Percentiles rank a stretch among this genome's conserved stretches.
Conservation (phyloP, 768 basidiomycete genomes). For the Clitopilus passeckerianus region DNA sequence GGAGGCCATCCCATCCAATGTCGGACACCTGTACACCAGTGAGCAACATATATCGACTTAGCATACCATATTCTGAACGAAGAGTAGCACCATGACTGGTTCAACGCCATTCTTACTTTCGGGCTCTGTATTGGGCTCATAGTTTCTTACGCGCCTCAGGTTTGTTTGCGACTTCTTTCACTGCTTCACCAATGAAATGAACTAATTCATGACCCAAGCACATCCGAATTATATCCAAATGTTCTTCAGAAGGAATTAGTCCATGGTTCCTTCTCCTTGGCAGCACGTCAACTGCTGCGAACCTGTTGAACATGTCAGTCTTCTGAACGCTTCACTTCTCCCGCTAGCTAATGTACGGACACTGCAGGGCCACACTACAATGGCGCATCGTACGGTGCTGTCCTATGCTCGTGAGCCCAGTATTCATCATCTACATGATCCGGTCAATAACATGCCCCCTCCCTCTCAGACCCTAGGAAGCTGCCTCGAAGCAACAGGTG, state of each 20-base stretch:
- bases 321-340: neutral
- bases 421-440: neutral
- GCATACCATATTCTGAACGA: neutral
- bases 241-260: slow-evolving; percentile 85
- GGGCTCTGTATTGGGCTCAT: slow-evolving; percentile 69
- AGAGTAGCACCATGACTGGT: slow-evolving; percentile 66
- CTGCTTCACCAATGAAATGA: neutral
- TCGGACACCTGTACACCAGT: slow-evolving; percentile 1
- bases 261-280: slow-evolving; percentile 91
- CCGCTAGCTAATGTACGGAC: slow-evolving; percentile 6
- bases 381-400: slow-evolving; percentile 84
- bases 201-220: slow-evolving; percentile 40
- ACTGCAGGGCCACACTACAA: slow-evolving; percentile 72
- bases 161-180: slow-evolving; percentile 20
- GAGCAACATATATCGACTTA: neutral
- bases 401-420: slow-evolving; percentile 55
- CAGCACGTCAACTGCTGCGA: slow-evolving; percentile 76
- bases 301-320: slow-evolving; percentile 77
- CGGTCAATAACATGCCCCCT: neutral
- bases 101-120: slow-evolving; percentile 58
- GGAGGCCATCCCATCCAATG: neutral
- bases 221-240: slow-evolving; percentile 69
- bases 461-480: slow-evolving; percentile 52
- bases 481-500: slow-evolving; percentile 79
- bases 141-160: slow-evolving; percentile 83